Evolutionary conservation across 202 grass and related monocot genomes (phyloP).

Genomic region (Eragrostis tef): DNA sequence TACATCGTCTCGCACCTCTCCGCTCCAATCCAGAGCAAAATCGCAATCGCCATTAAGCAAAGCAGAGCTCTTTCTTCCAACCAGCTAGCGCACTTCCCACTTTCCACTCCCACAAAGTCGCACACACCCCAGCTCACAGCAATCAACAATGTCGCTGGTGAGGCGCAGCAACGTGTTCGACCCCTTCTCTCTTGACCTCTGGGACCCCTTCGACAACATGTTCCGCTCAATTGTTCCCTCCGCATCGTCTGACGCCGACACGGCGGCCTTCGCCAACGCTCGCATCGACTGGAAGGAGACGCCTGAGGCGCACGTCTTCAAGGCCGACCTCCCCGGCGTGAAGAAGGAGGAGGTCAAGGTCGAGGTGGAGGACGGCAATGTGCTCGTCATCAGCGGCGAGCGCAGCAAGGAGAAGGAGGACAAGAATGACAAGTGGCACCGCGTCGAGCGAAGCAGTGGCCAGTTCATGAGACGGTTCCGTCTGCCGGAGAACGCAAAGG

Average conservation of each 20-base stretch:
- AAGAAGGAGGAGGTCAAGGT: constrained; percentile 59
- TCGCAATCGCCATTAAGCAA: not conserved
- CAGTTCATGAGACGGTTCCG: constrained; percentile 46
- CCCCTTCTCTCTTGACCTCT: constrained; percentile 46
- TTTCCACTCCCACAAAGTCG: not conserved
- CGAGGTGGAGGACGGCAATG: constrained; percentile 49
- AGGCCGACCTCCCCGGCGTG: constrained; percentile 56
- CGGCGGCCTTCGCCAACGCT: constrained; percentile 27
- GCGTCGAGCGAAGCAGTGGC: constrained; percentile 54
- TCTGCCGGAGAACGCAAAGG: constrained; percentile 56
- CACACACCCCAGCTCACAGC: no score
- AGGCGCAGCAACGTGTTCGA: constrained; percentile 60
- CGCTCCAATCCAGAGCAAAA: not conserved
- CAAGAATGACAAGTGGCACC: constrained; percentile 61
- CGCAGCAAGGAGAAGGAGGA: constrained; percentile 56
- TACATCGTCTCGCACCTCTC: not conserved
- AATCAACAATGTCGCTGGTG: constrained; percentile 52
- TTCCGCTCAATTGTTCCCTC: constrained; percentile 49
- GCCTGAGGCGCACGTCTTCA: constrained; percentile 58
- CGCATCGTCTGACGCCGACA: not conserved
- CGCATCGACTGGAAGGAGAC: constrained; percentile 78
- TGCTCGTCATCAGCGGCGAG: constrained; percentile 57
- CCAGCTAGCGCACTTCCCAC: not conserved
- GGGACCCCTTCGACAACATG: constrained; percentile 49
- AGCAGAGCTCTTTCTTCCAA: not conserved